Conservation (phyloP, 192 early-diverging fungal genomes). For the Coemansia sp. region DNA sequence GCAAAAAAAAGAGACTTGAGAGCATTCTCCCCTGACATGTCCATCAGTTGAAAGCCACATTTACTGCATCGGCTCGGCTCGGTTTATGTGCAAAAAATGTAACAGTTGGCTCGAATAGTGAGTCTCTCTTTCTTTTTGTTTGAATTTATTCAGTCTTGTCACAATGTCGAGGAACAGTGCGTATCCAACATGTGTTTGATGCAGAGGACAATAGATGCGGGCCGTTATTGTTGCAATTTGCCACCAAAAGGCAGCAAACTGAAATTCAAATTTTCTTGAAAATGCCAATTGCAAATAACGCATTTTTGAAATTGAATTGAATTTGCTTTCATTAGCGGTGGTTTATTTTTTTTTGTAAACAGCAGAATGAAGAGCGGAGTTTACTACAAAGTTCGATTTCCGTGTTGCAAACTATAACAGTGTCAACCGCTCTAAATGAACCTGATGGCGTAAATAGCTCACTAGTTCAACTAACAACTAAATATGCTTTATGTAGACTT, state of each 20-base stretch:
- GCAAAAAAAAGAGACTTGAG: too few species aligned
- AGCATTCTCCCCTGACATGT: too few species aligned
- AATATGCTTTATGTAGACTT: conserved; percentile 6
- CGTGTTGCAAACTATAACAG: neutral
- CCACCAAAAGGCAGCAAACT: neutral
- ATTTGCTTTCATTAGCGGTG: neutral
- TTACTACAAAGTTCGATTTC: neutral
- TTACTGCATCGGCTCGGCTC: neutral
- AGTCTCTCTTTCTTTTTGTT: conserved; percentile 3
- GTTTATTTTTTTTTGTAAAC: neutral
- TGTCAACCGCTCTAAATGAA: neutral
- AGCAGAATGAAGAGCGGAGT: neutral
- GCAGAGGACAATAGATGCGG: neutral
- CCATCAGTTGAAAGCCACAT: neutral
- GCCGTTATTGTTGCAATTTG: neutral
- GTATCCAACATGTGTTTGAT: conserved; percentile 31
- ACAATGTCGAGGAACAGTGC: conserved; percentile 47
- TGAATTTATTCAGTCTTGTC: neutral
- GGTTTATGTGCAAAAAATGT: neutral
- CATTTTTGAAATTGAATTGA: conserved; percentile 1
- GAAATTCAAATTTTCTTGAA: neutral
- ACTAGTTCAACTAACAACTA: neutral
- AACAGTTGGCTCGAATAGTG: neutral
- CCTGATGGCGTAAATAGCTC: neutral
- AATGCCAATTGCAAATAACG: neutral